Evolutionary conservation across 345 rosid genomes (phyloP), one percentile per base, ranked within the genome.

Genomic region (Nasturtium officinale): DNA sequence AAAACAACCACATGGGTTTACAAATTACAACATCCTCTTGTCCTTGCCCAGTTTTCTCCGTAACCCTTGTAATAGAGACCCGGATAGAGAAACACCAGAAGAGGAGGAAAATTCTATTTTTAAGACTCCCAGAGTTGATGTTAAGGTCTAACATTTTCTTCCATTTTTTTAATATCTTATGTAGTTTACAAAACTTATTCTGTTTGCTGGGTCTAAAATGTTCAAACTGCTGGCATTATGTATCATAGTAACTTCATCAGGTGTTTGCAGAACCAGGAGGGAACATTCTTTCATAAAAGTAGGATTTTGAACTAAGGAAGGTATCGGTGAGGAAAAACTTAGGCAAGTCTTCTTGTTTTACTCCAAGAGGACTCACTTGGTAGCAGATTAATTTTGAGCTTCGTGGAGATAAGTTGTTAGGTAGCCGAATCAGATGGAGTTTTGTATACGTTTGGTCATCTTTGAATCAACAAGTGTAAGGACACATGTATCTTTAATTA

Each of bases 311-410:
- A 71, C 67, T 47, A 16, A n/a, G 37, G 40, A 60, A 33, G 28
- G 20, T 71, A 35, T 48, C 7, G 9, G 2, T 59, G 64, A 55
- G 43, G 45, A 59, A 30, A 20, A 51, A 21, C 43, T 62, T 76
- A 69, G 75, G 71, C 75, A 69, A 76, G 75, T 76, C 66, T 55
- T 69, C 52, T 62, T 62, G 75, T 69, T 55, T 46, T 47, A 46
- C 29, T 59, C 45, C 32, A 58, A 70, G 57, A 76, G 18, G 64
- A 42, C 43, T 46, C 79, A 35, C 4, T 61, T 32, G 38, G 60
- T 68, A 51, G 8, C 40, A 75, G 55, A 75, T n/a, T n/a, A n/a
- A n/a, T n/a, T n/a, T n/a, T n/a, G n/a, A n/a, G 18, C 8, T 53
- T 61, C 57, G 52, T 52, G 64, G 46, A 32, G 69, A 74, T 10